Percentiles rank a stretch among this genome's conserved stretches.
phyloP scores from a whole-genome alignment of 129 eudicot genomes.

The Helianthus tuberosus region DNA sequence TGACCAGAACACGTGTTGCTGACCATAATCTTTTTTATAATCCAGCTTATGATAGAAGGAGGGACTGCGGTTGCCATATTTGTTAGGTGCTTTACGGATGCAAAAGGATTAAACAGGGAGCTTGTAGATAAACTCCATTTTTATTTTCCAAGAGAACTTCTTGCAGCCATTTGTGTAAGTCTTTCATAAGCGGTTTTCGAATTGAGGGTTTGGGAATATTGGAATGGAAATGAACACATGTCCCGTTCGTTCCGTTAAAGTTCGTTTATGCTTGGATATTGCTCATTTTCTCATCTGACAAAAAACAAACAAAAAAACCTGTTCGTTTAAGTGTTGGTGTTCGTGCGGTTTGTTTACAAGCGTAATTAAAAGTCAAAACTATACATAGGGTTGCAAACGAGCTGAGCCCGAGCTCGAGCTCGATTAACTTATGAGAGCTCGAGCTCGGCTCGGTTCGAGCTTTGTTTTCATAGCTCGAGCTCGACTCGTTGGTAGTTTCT shows the following conservation, averaged over 20 bases:
- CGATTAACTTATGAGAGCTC: too few species aligned
- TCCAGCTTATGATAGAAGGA: slow-evolving; percentile 81
- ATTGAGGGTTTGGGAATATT: neutral
- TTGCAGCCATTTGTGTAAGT: slow-evolving; percentile 74
- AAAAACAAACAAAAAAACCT: too few species aligned
- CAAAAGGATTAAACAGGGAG: slow-evolving; percentile 60
- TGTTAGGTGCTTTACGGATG: slow-evolving; percentile 76
- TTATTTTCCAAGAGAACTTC: slow-evolving; percentile 78
- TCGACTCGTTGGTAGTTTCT: too few species aligned
- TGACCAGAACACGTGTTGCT: slow-evolving; percentile 28
- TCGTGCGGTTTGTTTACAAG: neutral
- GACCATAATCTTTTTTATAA: slow-evolving; percentile 10
- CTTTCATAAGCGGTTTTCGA: neutral
- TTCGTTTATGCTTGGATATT: too few species aligned
- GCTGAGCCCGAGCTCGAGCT: too few species aligned
- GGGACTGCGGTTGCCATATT: slow-evolving; percentile 84
- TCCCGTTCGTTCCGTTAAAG: too few species aligned
- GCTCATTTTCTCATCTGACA: too few species aligned
- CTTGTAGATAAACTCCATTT: slow-evolving; percentile 44
- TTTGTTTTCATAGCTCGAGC: too few species aligned
- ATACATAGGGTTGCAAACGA: too few species aligned
- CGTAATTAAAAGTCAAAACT: too few species aligned
- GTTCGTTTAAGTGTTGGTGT: too few species aligned
- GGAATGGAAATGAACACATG: neutral
- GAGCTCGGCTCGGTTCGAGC: too few species aligned